A percentile compares a stretch with the other conserved stretches of the same genome.
Conservation (phyloP, 805 yeast genomes). For the Kazachstania viticola region DNA sequence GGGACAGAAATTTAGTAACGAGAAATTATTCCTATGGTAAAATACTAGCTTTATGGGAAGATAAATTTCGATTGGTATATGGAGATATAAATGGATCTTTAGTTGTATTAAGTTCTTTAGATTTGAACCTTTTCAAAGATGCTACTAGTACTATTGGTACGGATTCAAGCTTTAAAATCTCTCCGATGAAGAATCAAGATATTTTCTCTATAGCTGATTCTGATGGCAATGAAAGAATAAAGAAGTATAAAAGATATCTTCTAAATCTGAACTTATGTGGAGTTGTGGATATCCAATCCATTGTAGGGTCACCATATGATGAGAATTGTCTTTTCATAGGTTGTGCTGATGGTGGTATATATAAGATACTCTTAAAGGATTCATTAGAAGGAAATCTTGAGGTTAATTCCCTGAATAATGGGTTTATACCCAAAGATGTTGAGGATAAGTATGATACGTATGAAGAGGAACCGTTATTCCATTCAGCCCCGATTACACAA, state of each 20-base stretch:
- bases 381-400: slow-evolving; percentile 1
- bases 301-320: slow-evolving; percentile 10
- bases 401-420: slow-evolving; percentile 10
- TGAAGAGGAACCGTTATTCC: slow-evolving; percentile 8
- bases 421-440: slow-evolving; percentile 10
- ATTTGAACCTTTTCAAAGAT: slow-evolving; percentile 10
- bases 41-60: slow-evolving; percentile 11
- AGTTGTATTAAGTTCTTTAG: slow-evolving; percentile 12
- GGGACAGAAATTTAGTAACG: slow-evolving; percentile 12
- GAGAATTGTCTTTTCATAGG: slow-evolving; percentile 15
- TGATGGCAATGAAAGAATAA: background rate
- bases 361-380: slow-evolving; percentile 9
- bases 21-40: slow-evolving; percentile 12
- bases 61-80: slow-evolving; percentile 10
- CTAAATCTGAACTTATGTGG: background rate
- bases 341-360: slow-evolving; percentile 21
- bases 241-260: too few relatives aligned
- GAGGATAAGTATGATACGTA: background rate
- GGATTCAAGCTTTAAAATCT: background rate
- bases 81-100: slow-evolving; percentile 14
- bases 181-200: background rate
- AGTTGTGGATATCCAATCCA: slow-evolving; percentile 1
- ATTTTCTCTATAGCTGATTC: background rate
- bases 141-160: slow-evolving; percentile 1
- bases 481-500: slow-evolving; percentile 13